Base-by-base conservation (phyloP, 192 early-diverging fungal genomes). In the Coemansia sp. region DNA sequence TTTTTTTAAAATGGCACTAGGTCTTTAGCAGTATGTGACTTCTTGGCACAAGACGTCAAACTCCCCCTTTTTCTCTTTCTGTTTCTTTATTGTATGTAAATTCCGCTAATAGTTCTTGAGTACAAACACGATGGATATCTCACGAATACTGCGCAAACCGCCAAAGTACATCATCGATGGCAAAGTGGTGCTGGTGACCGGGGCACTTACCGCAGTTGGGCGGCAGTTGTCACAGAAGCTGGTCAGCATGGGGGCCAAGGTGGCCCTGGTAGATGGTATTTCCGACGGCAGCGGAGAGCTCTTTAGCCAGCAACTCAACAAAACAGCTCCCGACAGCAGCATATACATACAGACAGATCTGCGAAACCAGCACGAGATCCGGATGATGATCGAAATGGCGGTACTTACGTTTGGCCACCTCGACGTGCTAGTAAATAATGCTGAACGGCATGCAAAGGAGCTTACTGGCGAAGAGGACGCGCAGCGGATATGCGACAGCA, bases 351-450 rank as follows among this genome's bases (percentile, higher is more conserved):
- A 54, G 13, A 44, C 56, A 5, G 74, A 70, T 28, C 11, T 77
- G 52, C 31, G 60, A 4, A 43, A 41, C 6, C 35, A 41, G 12
- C 31, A 40, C 1, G 56, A 62, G 9, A 66, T 70, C 3, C 26
- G 14, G 11, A 20, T 36, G 21, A 67, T 70, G 68, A 11, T 66
- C 4, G 33, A 43, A 4, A 39, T 49, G 51, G 47, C 63, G 6
- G 26, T 48, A 8, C 23, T 40, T 12, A 21, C 58, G 20, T 77
- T 67, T 48, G 67, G 74, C 1, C 48, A 37, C 12, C 7, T 66
- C 3, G 74, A 77, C 41, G 39, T 77, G 2, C 53, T 77, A 2
- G 45, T 78, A 16, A 78, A 70, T 41, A 70, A 71, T 49, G 74
- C 74, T 0, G 74, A 53, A 1, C 26, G 70, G 7, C 63, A 61